Conservation (phyloP, 441 rosid genomes). For the Populus hybrid region DNA sequence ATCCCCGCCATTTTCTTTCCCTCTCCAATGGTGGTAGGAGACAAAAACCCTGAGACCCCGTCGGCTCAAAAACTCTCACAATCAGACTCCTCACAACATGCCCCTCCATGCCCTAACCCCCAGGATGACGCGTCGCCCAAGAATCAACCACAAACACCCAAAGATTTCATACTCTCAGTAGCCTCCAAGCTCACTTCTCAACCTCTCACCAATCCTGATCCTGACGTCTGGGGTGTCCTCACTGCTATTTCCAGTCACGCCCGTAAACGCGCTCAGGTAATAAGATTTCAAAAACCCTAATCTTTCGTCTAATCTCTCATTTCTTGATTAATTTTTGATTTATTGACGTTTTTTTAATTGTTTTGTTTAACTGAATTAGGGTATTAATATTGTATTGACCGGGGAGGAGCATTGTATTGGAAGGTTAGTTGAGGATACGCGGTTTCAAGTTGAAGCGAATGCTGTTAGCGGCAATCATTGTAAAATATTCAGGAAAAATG, state of each 20-base stretch:
- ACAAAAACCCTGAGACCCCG: conserved; percentile 29
- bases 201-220: conserved; percentile 64
- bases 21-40: conserved; percentile 37
- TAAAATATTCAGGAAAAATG: conserved; percentile 55
- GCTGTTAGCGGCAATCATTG: conserved; percentile 83
- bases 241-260: conserved; percentile 81
- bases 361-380: conserved; percentile 36
- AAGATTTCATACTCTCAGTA: conserved; percentile 50
- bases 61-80: conserved; percentile 33
- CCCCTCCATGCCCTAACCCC: conserved; percentile 19
- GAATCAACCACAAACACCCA: conserved; percentile 36
- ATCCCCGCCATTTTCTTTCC: conserved; percentile 44
- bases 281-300: conserved; percentile 6
- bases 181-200: conserved; percentile 68
- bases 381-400: conserved; percentile 71
- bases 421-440: conserved; percentile 55
- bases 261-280: conserved; percentile 79
- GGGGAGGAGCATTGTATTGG: conserved; percentile 75
- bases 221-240: conserved; percentile 87
- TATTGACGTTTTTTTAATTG: not conserved
- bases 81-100: conserved; percentile 29
- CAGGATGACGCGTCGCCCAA: conserved; percentile 31
- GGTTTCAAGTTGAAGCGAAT: conserved; percentile 63
- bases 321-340: not conserved
- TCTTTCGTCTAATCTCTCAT: not conserved